Evolutionary conservation across 441 rosid genomes (phyloP).

Genomic region (Croton laevigatus): DNA sequence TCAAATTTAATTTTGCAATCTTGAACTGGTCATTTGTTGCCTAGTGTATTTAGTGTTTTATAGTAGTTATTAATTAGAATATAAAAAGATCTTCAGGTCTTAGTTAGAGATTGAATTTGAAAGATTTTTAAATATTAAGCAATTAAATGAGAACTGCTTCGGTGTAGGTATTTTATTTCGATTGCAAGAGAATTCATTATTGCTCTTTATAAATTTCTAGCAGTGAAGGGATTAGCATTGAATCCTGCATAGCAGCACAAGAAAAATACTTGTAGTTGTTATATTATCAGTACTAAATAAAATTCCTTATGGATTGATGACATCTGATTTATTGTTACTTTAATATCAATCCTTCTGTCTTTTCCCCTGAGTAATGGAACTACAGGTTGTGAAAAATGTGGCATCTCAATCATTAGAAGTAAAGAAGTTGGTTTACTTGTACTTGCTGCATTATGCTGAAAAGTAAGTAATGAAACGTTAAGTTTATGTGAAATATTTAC

Average conservation of each 20-base stretch:
- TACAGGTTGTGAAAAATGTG: constrained; percentile 91
- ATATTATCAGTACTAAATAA: neutral
- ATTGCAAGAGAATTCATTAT: too few relatives aligned
- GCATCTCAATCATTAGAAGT: constrained; percentile 90
- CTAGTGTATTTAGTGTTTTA: too few relatives aligned
- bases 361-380: constrained; percentile 18
- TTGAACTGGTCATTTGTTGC: too few relatives aligned
- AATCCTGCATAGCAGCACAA: neutral
- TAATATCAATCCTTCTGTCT: neutral
- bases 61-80: neutral
- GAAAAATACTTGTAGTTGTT: neutral
- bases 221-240: neutral
- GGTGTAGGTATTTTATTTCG: too few relatives aligned
- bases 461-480: constrained; percentile 50
- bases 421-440: constrained; percentile 93
- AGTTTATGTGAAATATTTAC: neutral
- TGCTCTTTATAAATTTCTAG: too few relatives aligned
- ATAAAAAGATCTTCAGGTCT: neutral
- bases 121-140: neutral
- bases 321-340: constrained; percentile 7
- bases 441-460: constrained; percentile 93
- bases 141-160: neutral
- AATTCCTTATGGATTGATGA: neutral
- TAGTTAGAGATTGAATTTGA: neutral
- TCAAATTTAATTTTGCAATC: too few relatives aligned